Percentiles rank a stretch among this genome's conserved stretches.
Evolutionary conservation across 257 asterid genomes (phyloP).

Genomic region (Leonotis leonurus): DNA sequence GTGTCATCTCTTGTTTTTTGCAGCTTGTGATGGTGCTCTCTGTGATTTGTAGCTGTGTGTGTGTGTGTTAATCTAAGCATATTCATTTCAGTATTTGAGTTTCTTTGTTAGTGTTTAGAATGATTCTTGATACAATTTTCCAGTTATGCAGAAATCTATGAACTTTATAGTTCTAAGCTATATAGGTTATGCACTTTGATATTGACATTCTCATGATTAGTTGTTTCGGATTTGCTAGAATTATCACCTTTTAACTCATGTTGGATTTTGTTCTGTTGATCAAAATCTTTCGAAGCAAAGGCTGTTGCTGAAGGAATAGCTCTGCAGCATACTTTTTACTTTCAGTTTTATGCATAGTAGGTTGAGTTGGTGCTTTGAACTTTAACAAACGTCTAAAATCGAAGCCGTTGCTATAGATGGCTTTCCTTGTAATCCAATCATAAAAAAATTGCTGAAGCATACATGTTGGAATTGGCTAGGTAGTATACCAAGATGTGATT

Average conservation of each 20-base stretch:
- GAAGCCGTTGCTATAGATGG: background rate
- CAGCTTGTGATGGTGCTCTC: background rate
- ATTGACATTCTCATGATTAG: background rate
- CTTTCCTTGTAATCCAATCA: background rate
- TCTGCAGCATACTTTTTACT: background rate
- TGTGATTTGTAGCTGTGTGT: background rate
- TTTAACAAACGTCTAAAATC: background rate
- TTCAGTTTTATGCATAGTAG: background rate
- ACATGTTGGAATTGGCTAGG: constrained; percentile 23
- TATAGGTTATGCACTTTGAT: background rate
- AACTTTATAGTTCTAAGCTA: no score
- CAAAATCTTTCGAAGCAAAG: background rate
- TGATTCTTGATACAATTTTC: background rate
- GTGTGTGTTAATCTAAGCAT: background rate
- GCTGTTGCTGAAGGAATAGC: background rate
- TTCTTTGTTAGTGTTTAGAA: background rate
- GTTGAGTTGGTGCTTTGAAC: background rate
- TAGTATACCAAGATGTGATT: constrained; percentile 32
- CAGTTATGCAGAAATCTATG: background rate
- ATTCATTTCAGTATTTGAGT: background rate
- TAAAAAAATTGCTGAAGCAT: background rate
- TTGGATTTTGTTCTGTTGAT: background rate
- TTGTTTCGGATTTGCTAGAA: background rate
- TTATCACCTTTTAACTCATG: background rate
- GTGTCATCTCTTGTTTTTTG: background rate